Evolutionary conservation across 108 stramenopile species (phyloP), one percentile per base, ranked within the genome.

Genomic region (Hondaea fermentalgiana): DNA sequence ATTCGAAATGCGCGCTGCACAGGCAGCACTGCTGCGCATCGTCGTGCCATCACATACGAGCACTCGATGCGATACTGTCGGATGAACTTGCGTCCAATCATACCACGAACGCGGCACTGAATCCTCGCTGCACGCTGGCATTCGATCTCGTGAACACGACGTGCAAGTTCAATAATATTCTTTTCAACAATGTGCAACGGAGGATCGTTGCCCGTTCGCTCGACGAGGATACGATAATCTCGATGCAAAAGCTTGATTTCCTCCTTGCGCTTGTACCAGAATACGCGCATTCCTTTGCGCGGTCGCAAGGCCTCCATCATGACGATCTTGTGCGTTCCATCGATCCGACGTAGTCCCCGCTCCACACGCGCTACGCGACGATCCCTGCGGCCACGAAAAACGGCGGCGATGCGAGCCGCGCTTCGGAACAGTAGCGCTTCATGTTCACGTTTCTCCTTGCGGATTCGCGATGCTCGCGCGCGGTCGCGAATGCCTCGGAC

Each of bases 221-320:
- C 60, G 4, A 43, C 35, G 28, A 88, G 60, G 12, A 88, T 5
- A 4, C 60, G 29, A 17, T 88, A 88, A 19, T 88, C 60, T 8
- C 21, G 19, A 47, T 44, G 53, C 64, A 88, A 28, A 28, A 60
- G 47, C 5, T 64, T 44, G 64, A 88, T n/a, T 19, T 88, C 58
- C 10, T 69, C 88, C 47, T 88, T 69, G 5, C 58, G 8, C 19
- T 88, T 60, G 60, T 88, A 88, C 88, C 88, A 88, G 51, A 88
- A 88, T 10, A 88, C 88, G n/a, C 76, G 45, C 76, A 17, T 12
- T 6, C 76, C 76, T 35, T 35, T 8, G 49, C 76, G 51, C 51
- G 76, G 76, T 53, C 51, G 3, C 25, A 83, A 45, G 43, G 76
- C 76, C 51, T 83, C 76, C n/a, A 19, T 53, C 45, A 83, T 47